phyloP scores from a whole-genome alignment of 2,329 filamentous ascomycete genomes.

The Alternaria angustiovoidea region DNA sequence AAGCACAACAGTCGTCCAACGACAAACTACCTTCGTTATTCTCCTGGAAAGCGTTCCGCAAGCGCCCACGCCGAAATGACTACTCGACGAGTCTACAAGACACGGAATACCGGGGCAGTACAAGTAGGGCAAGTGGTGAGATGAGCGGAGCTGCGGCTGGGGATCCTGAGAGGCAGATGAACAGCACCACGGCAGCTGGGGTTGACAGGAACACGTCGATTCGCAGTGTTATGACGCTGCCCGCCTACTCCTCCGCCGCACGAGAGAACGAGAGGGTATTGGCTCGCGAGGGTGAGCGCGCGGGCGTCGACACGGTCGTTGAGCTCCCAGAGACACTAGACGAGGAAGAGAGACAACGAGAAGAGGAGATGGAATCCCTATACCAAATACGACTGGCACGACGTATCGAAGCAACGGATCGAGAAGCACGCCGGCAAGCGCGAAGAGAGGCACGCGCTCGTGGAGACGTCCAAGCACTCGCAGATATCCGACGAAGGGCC shows the following conservation, averaged over 20 bases:
- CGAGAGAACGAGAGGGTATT: constrained; percentile 81
- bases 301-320: constrained; percentile 87
- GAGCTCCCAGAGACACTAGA: constrained; percentile 83
- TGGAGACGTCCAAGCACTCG: constrained; percentile 74
- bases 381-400: constrained; percentile 88
- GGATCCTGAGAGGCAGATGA: constrained; percentile 39
- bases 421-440: constrained; percentile 75
- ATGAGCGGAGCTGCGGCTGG: constrained; percentile 36
- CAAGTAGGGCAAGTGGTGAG: constrained; percentile 35
- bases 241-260: constrained; percentile 78
- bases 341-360: constrained; percentile 78
- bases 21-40: constrained; percentile 45
- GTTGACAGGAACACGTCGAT: constrained; percentile 87
- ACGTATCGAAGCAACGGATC: constrained; percentile 76
- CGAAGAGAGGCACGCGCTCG: constrained; percentile 75
- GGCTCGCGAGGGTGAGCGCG: constrained; percentile 88
- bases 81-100: constrained; percentile 49
- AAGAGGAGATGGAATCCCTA: constrained; percentile 90
- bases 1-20: constrained; percentile 21
- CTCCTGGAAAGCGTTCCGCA: constrained; percentile 39
- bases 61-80: constrained; percentile 36
- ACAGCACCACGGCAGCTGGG: constrained; percentile 46
- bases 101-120: constrained; percentile 37
- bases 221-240: constrained; percentile 92
- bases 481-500: constrained; percentile 62